These are phyloP conservation scores for Debaryomycetaceae sp. DNA, from an alignment of 1,139 yeast genomes.

Conservation along the genomic window DNA sequence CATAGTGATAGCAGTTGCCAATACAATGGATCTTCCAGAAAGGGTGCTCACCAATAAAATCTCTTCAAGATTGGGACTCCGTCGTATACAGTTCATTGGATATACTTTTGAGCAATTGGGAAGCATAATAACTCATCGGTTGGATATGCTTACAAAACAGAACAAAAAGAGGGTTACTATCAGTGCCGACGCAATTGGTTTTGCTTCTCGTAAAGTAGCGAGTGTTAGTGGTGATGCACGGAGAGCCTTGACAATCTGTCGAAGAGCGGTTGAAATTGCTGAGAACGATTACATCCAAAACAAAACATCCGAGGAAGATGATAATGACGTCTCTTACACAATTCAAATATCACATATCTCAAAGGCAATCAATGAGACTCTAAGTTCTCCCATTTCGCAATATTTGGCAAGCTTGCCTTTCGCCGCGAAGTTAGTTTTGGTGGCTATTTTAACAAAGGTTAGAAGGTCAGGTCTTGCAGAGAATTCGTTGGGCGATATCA, in stretches of 20 bases:
- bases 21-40: constrained; percentile 97
- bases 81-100: constrained; percentile 85
- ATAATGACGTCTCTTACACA: constrained; percentile 39
- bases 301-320: constrained; percentile 8
- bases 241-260: constrained; percentile 82
- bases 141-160: constrained; percentile 50
- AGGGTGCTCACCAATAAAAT: constrained; percentile 82
- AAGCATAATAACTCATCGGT: constrained; percentile 67
- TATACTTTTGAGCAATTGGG: constrained; percentile 79
- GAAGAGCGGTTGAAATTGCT: constrained; percentile 89
- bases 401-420: constrained; percentile 62
- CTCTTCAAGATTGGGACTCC: constrained; percentile 84
- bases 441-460: constrained; percentile 61
- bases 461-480: constrained; percentile 73
- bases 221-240: constrained; percentile 98
- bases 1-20: constrained; percentile 90
- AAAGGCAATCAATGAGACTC: constrained; percentile 76
- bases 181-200: constrained; percentile 77
- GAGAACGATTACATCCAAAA: constrained; percentile 45
- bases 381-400: constrained; percentile 65
- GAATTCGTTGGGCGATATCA: constrained; percentile 66
- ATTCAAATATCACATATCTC: constrained; percentile 71
- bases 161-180: constrained; percentile 41
- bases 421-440: constrained; percentile 66
- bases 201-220: constrained; percentile 92